Evolutionary conservation across 2,329 filamentous ascomycete species (phyloP).

Genomic region (Cladophialophora immunda): DNA sequence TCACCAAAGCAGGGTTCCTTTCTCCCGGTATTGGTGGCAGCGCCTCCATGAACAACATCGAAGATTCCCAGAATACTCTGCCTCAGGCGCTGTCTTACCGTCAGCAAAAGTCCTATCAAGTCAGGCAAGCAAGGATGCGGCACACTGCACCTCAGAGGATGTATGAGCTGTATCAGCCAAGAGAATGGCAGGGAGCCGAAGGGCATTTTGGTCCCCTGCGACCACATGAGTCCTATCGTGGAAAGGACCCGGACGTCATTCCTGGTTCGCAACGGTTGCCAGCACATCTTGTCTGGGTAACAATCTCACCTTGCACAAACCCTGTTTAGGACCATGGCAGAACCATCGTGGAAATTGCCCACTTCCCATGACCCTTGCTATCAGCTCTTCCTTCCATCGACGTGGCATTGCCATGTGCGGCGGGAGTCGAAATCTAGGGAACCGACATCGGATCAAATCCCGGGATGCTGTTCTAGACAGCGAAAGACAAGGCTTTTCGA

Average conservation of each 20-base stretch:
- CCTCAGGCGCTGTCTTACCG: conserved; percentile 10
- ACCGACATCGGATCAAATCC: background rate
- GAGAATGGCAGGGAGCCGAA: background rate
- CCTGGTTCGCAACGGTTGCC: background rate
- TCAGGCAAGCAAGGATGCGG: background rate
- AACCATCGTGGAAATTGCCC: background rate
- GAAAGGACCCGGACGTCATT: background rate
- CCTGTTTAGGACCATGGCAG: background rate
- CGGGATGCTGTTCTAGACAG: background rate
- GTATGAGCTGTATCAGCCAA: background rate
- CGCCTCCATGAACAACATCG: background rate
- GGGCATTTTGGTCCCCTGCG: background rate
- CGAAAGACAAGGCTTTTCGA: background rate
- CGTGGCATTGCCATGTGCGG: background rate
- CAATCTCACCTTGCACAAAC: background rate
- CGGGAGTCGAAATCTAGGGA: background rate
- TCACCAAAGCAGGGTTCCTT: background rate
- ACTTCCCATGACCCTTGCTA: background rate
- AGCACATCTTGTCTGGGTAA: background rate
- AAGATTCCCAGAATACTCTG: conserved; percentile 8
- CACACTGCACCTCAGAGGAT: background rate
- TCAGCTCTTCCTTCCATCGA: background rate
- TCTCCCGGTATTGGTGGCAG: background rate
- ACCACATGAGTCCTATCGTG: background rate
- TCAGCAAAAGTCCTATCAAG: background rate